Evolutionary conservation across 2,329 filamentous ascomycete species (phyloP), one percentile per base, ranked within the genome.

Genomic region (Microsporum ferrugineum): DNA sequence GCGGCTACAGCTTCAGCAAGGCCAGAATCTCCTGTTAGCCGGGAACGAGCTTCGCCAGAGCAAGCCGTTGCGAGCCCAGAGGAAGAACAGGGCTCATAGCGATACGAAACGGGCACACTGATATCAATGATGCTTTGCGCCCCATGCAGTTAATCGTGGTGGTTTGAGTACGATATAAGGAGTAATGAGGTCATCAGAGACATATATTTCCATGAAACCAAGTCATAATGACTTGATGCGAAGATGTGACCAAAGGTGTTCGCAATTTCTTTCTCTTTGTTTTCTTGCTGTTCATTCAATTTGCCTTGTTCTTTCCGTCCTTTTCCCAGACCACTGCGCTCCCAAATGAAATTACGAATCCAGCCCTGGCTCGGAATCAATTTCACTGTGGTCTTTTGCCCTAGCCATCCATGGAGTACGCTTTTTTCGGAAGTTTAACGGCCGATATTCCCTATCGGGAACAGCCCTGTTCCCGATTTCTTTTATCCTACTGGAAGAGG

Each of bases 401-500:
- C 29, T 36, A 55, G 12, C 31, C 17, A 55, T 34, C 51, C 23
- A 55, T n/a, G 33, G 39, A 43, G 39, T n/a, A 43, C 17, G 39
- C n/a, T 43, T 31, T 36, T 55, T 38, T 55, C 51, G 51, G 33
- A 55, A 31, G 33, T 55, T 38, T 57, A 36, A 57, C 55, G 55
- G 55, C 55, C 36, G 36, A 36, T 43, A 41, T 55, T 55, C 51
- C 51, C 51, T 34, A 57, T 29, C 27, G 38, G 55, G 39, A 57
- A 39, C 55, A 29, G 39, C 17, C 12, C 41, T 43, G 55, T 57
- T 57, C 55, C 55, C 29, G 14, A 29, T 55, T 55, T 34, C 51
- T 55, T 53, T 55, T 55, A 55, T 55, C 12, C 51, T 55, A 55
- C 51, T 55, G 51, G 31, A 57, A 43, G 55, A 57, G 55, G 31